These are phyloP conservation scores for Cryphonectria parasitica DNA, from an alignment of 2,329 filamentous ascomycete genomes.

Conservation along the genomic window DNA sequence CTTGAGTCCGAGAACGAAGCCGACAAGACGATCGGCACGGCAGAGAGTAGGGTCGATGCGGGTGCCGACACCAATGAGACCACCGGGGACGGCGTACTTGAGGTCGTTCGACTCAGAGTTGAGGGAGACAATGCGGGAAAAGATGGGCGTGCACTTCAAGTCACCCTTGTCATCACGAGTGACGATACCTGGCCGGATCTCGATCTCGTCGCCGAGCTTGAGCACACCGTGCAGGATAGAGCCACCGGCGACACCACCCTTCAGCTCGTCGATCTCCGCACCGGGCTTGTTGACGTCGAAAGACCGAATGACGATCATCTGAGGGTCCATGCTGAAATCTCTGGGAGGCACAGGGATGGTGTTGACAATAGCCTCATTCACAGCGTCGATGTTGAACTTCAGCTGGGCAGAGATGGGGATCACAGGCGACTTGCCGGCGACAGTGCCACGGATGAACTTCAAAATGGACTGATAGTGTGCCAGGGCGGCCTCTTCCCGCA, in stretches of 20 bases:
- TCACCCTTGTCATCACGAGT: constrained; percentile 91
- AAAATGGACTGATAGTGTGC: constrained; percentile 96
- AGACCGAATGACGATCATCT: constrained; percentile 99
- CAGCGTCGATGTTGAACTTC: constrained; percentile 99
- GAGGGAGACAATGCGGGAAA: constrained; percentile 89
- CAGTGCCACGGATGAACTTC: constrained; percentile 97
- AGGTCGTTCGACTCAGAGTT: constrained; percentile 98
- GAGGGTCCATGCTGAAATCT: constrained; percentile 89
- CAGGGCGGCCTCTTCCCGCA: constrained; percentile 92
- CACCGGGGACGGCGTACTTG: constrained; percentile 97
- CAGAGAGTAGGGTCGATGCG: constrained; percentile 97
- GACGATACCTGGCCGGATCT: constrained; percentile 98
- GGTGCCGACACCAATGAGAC: constrained; percentile 97
- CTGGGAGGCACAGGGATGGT: constrained; percentile 90
- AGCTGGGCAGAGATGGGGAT: constrained; percentile 97
- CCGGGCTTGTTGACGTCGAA: constrained; percentile 99
- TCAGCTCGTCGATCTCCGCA: constrained; percentile 96
- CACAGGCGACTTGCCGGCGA: constrained; percentile 91
- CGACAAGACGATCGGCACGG: constrained; percentile 97
- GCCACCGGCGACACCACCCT: constrained; percentile 97
- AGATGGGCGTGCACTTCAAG: constrained; percentile 96
- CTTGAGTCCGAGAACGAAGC: constrained; percentile 94
- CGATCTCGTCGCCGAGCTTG: constrained; percentile 96
- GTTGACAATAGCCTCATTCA: constrained; percentile 94
- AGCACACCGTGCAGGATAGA: constrained; percentile 95